Conservation (phyloP, 2,329 filamentous ascomycete genomes). For the Beauveria brongniartii region DNA sequence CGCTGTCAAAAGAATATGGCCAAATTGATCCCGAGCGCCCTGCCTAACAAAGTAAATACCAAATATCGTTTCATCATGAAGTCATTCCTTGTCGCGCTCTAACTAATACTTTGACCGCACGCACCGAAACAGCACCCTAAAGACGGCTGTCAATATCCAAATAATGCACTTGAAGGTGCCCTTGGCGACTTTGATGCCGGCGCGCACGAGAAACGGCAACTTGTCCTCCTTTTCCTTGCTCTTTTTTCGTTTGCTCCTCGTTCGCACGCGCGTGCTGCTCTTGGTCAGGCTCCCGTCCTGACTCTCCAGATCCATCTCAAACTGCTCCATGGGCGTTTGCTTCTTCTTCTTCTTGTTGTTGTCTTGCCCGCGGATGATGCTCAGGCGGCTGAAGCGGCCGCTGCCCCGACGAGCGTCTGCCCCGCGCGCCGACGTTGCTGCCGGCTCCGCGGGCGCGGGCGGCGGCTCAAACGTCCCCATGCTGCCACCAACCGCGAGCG, state of each 20-base stretch:
- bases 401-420: conserved; percentile 1
- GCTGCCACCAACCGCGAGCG: conserved; percentile 21
- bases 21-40: conserved; percentile 1
- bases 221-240: conserved; percentile 36
- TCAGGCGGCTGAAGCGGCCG: conserved; percentile 20
- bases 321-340: conserved; percentile 42
- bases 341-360: conserved; percentile 13
- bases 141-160: conserved; percentile 47
- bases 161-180: conserved; percentile 50
- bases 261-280: conserved; percentile 2
- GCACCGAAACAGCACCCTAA: conserved; percentile 45
- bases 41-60: not conserved
- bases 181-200: conserved; percentile 41
- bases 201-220: conserved; percentile 41
- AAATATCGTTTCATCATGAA: conserved; percentile 2
- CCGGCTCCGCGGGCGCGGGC: conserved; percentile 26
- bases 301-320: conserved; percentile 56
- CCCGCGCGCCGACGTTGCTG: conserved; percentile 14
- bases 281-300: conserved; percentile 40
- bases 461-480: conserved; percentile 53
- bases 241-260: conserved; percentile 23
- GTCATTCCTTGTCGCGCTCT: conserved; percentile 10
- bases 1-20: not conserved
- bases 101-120: conserved; percentile 36
- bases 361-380: conserved; percentile 16